Evolutionary conservation across 1,284 basidiomycete species (phyloP), one percentile per base, ranked within the genome.

Genomic region (Puccinia novopanici): DNA sequence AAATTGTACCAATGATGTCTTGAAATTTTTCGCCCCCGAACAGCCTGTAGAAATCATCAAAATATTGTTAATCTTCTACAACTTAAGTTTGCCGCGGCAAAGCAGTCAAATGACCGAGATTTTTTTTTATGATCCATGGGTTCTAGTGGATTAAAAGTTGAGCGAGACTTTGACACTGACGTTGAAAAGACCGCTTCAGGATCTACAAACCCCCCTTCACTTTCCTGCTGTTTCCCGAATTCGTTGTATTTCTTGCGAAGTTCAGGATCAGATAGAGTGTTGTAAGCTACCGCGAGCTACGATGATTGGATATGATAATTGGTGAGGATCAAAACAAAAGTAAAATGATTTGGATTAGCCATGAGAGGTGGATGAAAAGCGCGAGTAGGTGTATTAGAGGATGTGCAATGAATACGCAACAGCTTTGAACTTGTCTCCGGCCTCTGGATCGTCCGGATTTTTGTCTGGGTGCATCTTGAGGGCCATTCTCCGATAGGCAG

Each of bases 191-290:
- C 93, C 85, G 96, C 94, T 85, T 92, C 91, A 0, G 91, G 91
- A 84, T 92, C 91, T 70, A 91, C 88, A 78, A 86, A 85, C 0
- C 84, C 85, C 17, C 86, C 81, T 15, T 81, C 81, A 3, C 82
- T 81, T 67, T 85, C 84, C 57, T 83, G 73, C 82, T 83, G 83
- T 84, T 84, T 87, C 3, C 89, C 88, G 83, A 89, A 88, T 84
- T 97, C 94, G 86, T 99, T 98, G 87, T 98, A 98, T 87, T 96
- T 97, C 84, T 90, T 90, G 45, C 95, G 90, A 3, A 96, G 88
- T 8, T 87, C 88, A 0, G 92, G 90, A 84, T 99, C 96, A 0
- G 93, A 95, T 0, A 99, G 89, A 6, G 87, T 86, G 22, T 85
- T 84, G 81, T 87, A 87, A 0, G 5, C 94, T 91, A 87, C 93